A percentile compares a stretch with the other conserved stretches of the same genome.
Evolutionary conservation across 2,329 filamentous ascomycete species (phyloP).

Genomic region (Raffaelea arxii): DNA sequence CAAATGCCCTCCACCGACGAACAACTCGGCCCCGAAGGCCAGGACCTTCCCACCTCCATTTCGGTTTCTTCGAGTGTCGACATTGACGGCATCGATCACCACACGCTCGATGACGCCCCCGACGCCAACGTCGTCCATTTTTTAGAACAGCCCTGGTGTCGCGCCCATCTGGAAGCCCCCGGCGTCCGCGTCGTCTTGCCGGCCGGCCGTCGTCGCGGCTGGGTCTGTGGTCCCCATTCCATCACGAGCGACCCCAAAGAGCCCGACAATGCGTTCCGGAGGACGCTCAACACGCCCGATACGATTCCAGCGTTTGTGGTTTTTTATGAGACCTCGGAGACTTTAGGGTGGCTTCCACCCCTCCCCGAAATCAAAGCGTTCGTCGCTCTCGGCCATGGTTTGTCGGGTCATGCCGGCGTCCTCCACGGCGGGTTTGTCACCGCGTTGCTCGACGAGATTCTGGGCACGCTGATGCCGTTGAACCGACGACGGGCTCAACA

Average conservation of each 20-base stretch:
- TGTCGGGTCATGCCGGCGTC: conserved; percentile 43
- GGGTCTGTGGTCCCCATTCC: background rate
- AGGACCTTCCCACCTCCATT: background rate
- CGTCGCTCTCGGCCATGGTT: conserved; percentile 33
- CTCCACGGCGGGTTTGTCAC: conserved; percentile 49
- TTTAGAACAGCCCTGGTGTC: conserved; percentile 37
- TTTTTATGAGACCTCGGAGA: conserved; percentile 23
- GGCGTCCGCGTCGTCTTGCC: conserved; percentile 28
- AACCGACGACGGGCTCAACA: conserved; percentile 19
- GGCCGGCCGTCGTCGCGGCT: conserved; percentile 20
- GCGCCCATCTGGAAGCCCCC: conserved; percentile 23
- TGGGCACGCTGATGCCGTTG: conserved; percentile 37
- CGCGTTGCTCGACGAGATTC: conserved; percentile 48
- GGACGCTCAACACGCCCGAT: conserved; percentile 38
- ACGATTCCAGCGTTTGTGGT: conserved; percentile 37
- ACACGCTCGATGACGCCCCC: background rate
- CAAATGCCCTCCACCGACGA: background rate
- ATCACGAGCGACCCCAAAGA: conserved; percentile 1
- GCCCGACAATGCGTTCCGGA: conserved; percentile 23
- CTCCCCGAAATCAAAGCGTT: conserved; percentile 23
- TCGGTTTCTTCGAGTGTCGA: background rate
- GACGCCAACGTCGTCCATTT: conserved; percentile 16
- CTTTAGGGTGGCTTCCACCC: background rate
- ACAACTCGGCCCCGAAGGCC: background rate
- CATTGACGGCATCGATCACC: background rate